Evolutionary conservation across 2,329 filamentous ascomycete genomes (phyloP).

Genomic region (Fusarium sp.): DNA sequence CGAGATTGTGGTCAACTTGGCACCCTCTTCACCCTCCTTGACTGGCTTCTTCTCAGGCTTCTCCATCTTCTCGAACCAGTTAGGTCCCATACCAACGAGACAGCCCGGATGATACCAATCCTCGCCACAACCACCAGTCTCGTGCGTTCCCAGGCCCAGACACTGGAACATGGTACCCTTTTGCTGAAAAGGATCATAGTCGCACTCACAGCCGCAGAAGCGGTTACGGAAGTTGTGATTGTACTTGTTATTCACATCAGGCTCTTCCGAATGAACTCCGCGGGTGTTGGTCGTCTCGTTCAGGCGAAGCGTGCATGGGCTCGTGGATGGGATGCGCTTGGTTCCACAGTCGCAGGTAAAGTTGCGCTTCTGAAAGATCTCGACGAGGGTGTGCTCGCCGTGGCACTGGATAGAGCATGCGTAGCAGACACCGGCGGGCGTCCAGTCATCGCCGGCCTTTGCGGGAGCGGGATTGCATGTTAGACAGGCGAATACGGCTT

Average conservation of each 20-base stretch:
- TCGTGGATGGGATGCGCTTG: conserved; percentile 76
- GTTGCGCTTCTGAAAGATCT: conserved; percentile 95
- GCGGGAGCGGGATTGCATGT: conserved; percentile 89
- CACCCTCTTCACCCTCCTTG: conserved; percentile 26
- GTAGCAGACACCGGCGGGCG: conserved; percentile 88
- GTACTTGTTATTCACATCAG: conserved; percentile 83
- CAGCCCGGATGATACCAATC: conserved; percentile 99
- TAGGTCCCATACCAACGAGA: conserved; percentile 81
- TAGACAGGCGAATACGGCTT: conserved; percentile 90
- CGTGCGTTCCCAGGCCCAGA: conserved; percentile 81
- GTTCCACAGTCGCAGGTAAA: conserved; percentile 98
- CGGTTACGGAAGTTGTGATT: conserved; percentile 95
- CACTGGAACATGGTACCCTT: conserved; percentile 99
- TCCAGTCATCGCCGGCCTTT: conserved; percentile 63
- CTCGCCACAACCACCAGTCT: conserved; percentile 91
- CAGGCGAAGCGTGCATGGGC: conserved; percentile 80
- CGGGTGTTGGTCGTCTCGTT: conserved; percentile 80
- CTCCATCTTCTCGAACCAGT: conserved; percentile 72
- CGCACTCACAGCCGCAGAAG: conserved; percentile 90
- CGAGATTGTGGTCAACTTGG: conserved; percentile 60
- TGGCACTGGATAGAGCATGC: conserved; percentile 97
- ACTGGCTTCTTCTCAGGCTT: conserved; percentile 48
- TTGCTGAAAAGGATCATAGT: conserved; percentile 89
- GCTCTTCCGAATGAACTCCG: conserved; percentile 79
- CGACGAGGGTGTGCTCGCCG: conserved; percentile 92